phyloP scores from a whole-genome alignment of 257 asterid genomes.

The Solanum raphanifolium region DNA sequence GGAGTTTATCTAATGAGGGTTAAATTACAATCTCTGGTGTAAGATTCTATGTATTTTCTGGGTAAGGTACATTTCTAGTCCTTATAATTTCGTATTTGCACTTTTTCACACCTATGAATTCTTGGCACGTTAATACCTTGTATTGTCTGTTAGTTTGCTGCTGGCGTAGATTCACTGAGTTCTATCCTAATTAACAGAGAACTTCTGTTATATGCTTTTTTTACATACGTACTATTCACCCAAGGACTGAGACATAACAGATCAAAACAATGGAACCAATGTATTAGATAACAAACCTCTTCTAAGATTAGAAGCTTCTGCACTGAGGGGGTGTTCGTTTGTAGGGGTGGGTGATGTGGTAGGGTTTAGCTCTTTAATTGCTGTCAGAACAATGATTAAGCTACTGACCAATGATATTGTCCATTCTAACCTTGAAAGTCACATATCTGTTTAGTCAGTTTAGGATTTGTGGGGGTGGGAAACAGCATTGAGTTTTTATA shows the following conservation, averaged over 20 bases:
- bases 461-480: not conserved
- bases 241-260: not conserved
- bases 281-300: not conserved
- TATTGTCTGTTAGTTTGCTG: not conserved
- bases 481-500: not conserved
- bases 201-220: not conserved
- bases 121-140: not conserved
- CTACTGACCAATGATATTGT: not conserved
- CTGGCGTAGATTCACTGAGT: not conserved
- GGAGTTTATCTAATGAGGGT: not conserved
- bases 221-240: not conserved
- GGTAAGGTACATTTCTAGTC: not conserved
- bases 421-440: not conserved
- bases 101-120: not conserved
- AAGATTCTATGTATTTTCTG: not conserved
- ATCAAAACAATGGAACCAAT: not conserved
- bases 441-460: not conserved
- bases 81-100: not conserved
- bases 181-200: not conserved
- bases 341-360: not conserved
- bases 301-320: not conserved
- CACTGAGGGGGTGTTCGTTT: not conserved
- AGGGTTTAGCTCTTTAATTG: not conserved
- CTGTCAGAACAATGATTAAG: not conserved
- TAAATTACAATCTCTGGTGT: not conserved